Conservation (phyloP, 441 rosid species). For the Euphorbia corollata region DNA sequence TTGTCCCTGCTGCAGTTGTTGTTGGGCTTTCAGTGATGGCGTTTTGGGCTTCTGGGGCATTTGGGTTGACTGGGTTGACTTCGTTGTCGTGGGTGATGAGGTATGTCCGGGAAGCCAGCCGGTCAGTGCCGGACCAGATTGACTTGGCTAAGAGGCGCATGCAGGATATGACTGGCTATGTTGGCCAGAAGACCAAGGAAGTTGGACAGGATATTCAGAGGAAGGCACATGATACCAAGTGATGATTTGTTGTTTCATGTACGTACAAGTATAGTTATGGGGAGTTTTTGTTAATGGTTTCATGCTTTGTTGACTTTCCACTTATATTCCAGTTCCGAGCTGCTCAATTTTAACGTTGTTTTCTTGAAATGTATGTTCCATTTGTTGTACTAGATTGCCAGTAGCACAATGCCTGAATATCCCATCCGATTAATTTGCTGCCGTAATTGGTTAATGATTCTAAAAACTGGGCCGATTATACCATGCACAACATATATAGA, state of each 20-base stretch:
- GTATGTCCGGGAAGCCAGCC: slow-evolving; percentile 31
- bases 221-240: slow-evolving; percentile 31
- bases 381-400: neutral
- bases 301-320: slow-evolving; percentile 2
- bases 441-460: neutral
- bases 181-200: slow-evolving; percentile 66
- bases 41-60: slow-evolving; percentile 50
- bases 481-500: too few species aligned
- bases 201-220: slow-evolving; percentile 39
- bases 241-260: neutral
- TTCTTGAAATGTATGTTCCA: neutral
- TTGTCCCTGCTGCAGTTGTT: slow-evolving; percentile 57
- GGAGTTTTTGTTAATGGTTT: neutral
- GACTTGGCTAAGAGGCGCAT: slow-evolving; percentile 43
- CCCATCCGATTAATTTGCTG: neutral
- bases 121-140: slow-evolving; percentile 36
- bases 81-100: slow-evolving; percentile 48
- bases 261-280: neutral
- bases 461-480: neutral
- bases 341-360: slow-evolving; percentile 14
- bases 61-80: slow-evolving; percentile 53
- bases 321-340: slow-evolving; percentile 5
- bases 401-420: neutral
- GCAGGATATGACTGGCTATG: slow-evolving; percentile 35
- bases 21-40: slow-evolving; percentile 42